Percentiles rank a stretch among this genome's conserved stretches.
phyloP scores from a whole-genome alignment of 495 filamentous ascomycete genomes.

The Chlorociboria aeruginascens region DNA sequence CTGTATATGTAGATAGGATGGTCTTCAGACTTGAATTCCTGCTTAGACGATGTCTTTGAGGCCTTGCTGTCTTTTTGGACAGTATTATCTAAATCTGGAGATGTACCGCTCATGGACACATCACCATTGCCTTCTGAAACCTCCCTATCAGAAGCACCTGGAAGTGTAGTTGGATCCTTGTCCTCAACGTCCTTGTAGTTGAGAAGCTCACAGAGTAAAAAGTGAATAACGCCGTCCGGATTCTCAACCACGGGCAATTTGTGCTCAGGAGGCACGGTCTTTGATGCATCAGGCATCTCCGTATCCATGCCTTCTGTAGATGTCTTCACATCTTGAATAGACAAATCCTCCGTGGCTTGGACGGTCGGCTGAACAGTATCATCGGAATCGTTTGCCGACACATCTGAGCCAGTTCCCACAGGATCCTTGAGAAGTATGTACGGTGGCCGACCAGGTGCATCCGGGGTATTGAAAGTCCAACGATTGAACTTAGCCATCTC shows the following conservation, averaged over 20 bases:
- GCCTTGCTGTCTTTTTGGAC: constrained; percentile 30
- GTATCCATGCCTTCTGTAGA: constrained; percentile 39
- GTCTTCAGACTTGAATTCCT: constrained; percentile 77
- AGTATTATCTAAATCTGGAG: constrained; percentile 17
- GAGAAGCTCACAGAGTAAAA: constrained; percentile 84
- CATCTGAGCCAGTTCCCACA: not conserved
- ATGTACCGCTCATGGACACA: constrained; percentile 12
- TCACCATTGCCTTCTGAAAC: constrained; percentile 14
- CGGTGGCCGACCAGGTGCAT: constrained; percentile 12
- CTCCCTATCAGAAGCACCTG: constrained; percentile 12
- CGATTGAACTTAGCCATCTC: constrained; percentile 67
- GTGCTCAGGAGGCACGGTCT: constrained; percentile 42
- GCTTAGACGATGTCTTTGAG: constrained; percentile 57
- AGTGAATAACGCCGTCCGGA: constrained; percentile 92
- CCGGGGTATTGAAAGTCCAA: constrained; percentile 32
- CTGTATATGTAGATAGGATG: constrained; percentile 95
- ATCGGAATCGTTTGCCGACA: constrained; percentile 3
- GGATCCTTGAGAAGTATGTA: constrained; percentile 15
- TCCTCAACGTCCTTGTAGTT: constrained; percentile 88
- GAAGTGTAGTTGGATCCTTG: constrained; percentile 42
- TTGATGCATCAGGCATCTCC: constrained; percentile 46
- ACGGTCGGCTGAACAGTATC: constrained; percentile 25
- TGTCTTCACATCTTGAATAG: constrained; percentile 39
- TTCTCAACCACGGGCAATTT: constrained; percentile 84
- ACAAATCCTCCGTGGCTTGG: constrained; percentile 42